Conservation (phyloP, 352 stramenopile species). For the Thraustotheca clavata region DNA sequence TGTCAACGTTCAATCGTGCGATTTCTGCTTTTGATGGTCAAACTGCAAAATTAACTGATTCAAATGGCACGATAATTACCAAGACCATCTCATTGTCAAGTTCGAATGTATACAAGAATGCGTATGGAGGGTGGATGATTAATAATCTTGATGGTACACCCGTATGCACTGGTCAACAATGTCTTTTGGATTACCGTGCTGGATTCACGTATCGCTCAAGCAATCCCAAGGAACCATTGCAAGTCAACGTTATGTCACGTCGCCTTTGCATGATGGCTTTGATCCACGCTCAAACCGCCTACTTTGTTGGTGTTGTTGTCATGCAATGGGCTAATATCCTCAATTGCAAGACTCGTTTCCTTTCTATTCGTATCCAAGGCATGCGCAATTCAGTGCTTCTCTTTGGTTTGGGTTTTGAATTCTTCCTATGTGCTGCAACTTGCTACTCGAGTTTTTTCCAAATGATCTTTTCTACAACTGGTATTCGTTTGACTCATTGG, state of each 20-base stretch:
- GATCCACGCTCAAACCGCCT: conserved; percentile 68
- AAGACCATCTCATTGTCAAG: conserved; percentile 3
- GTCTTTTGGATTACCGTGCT: conserved; percentile 33
- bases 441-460: conserved; percentile 69
- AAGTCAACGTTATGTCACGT: conserved; percentile 63
- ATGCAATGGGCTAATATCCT: conserved; percentile 80
- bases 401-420: conserved; percentile 84
- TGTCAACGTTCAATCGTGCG: neutral
- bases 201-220: conserved; percentile 35
- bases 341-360: conserved; percentile 79
- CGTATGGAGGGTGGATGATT: neutral
- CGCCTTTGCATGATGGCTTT: conserved; percentile 66
- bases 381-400: conserved; percentile 85
- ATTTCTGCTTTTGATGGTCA: conserved; percentile 18
- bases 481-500: conserved; percentile 75
- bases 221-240: conserved; percentile 23
- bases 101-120: conserved; percentile 2
- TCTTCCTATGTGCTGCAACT: conserved; percentile 57
- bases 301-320: conserved; percentile 69
- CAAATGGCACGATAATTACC: conserved; percentile 9
- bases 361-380: conserved; percentile 76
- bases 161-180: conserved; percentile 31
- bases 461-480: conserved; percentile 56
- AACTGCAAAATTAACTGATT: conserved; percentile 26
- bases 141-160: conserved; percentile 24